Evolutionary conservation across 2,329 filamentous ascomycete genomes (phyloP), one percentile per base, ranked within the genome.

Genomic region (Fusarium multiceps): DNA sequence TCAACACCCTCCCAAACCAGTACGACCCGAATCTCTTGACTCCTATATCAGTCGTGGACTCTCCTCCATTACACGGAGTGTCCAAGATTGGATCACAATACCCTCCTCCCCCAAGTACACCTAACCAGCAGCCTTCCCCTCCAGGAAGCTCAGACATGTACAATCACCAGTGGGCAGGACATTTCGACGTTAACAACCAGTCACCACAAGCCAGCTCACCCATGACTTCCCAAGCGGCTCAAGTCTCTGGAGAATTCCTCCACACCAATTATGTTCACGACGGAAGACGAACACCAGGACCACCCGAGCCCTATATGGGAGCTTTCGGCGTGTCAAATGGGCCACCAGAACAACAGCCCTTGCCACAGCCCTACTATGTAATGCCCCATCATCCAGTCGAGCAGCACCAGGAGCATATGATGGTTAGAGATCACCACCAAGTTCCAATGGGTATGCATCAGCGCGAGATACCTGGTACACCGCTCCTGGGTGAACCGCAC

Each of bases 41-140:
- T n/a, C 85, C 86, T 27, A 82, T 82, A n/a, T 87, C 86, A 48
- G 79, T 79, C 49, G 79, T 80, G 58, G 81, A 78, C 28, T 87
- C 85, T 32, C 85, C 85, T 55, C 82, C 82, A 50, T 71, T 85
- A 45, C 79, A 81, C 55, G 82, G 85, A 58, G 79, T 78, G 54
- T 76, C 77, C 56, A 84, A 85, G 69, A 77, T 80, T 50, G 77
- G 80, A 71, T 76, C 78, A 60, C 76, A 79, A 28, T 85, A 84
- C 66, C 81, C 72, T 47, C 73, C 79, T 18, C 79, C 80, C n/a
- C 76, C 78, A 40, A 74, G 76, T 21, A 76, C 76, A 34, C 71
- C 80, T 30, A 77, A 73, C 43, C 84, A 86, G 65, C 82, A 83
- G 55, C 83, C 82, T 37, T 85, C 83, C 12, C 84, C 85, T 45